A percentile compares a stretch with the other conserved stretches of the same genome.
Conservation (phyloP, 805 yeast species). For the Huiozyma sinensis region DNA sequence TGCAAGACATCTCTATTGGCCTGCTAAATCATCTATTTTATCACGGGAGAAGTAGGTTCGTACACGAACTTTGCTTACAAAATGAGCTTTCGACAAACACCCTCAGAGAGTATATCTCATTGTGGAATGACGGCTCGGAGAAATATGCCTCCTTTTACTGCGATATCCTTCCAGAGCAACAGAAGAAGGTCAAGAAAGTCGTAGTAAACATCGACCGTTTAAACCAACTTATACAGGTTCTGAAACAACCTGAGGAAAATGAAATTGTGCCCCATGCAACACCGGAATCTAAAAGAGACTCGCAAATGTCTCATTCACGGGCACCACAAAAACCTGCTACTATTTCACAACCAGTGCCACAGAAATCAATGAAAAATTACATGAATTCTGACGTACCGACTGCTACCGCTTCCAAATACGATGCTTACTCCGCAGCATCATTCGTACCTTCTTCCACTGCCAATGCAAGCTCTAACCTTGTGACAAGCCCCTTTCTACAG, state of each 20-base stretch:
- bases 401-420: slow-evolving; percentile 8
- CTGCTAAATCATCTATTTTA: slow-evolving; percentile 26
- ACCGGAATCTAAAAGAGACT: neutral
- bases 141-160: slow-evolving; percentile 17
- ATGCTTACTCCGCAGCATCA: slow-evolving; percentile 17
- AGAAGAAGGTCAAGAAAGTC: slow-evolving; percentile 11
- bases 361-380: slow-evolving; percentile 2
- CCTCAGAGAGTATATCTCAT: slow-evolving; percentile 15
- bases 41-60: slow-evolving; percentile 7
- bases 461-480: neutral
- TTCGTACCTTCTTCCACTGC: slow-evolving; percentile 14
- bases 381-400: neutral
- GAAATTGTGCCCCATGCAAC: neutral
- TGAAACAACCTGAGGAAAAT: slow-evolving; percentile 5
- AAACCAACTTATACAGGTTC: slow-evolving; percentile 4
- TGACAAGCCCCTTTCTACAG: neutral
- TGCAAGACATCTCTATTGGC: slow-evolving; percentile 26
- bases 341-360: slow-evolving; percentile 7
- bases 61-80: slow-evolving; percentile 8
- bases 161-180: slow-evolving; percentile 11
- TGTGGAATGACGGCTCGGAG: slow-evolving; percentile 30
- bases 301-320: neutral
- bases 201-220: slow-evolving; percentile 7
- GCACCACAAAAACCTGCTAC: neutral
- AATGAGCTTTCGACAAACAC: slow-evolving; percentile 19